Evolutionary conservation across 768 basidiomycete genomes (phyloP), one percentile per base, ranked within the genome.

Genomic region (Dioszegia hungarica): DNA sequence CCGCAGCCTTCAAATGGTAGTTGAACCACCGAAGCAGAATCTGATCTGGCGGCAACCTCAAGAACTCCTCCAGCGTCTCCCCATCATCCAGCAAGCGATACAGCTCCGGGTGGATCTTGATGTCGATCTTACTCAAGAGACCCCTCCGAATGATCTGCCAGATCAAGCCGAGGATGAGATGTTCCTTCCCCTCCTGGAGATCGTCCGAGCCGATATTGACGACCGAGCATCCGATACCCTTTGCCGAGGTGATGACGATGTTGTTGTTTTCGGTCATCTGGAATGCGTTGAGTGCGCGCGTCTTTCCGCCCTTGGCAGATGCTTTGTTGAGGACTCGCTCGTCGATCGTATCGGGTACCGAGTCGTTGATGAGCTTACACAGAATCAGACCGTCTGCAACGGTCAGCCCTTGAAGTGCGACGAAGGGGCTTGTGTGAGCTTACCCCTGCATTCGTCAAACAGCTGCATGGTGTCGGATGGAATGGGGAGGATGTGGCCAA

Each of bases 211-310:
- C 95, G 62, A 99, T 97, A 78, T 99, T 99, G 77, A 99, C 94
- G 52, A 97, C 92, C 1, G 90, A 94, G 73, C 95, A 95, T 34
- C 95, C 94, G 63, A 99, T 98, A 75, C 88, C 93, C 79, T 97
- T 97, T 34, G 94, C 86, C 24, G 95, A 98, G 12, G 90, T 88
- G 78, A 99, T 95, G 72, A 98, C 94, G 72, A 99, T 95, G 78
- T 98, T 99, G 82, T 99, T 98, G 80, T 98, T 98, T 77, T 99
- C 95, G 0, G 95, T 98, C 68, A 97, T 97, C 71, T 99, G 92
- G 84, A 99, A 99, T 0, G 90, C 90, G 73, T 99, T 99, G 44
- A 99, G 82, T 0, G 88, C 84, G 41, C 70, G 73, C 9, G 74
- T 64, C 39, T 74, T 71, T 37, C 68, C 70, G 15, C 68, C 63